Evolutionary conservation across 1,139 yeast genomes (phyloP).

Genomic region (Yarrowia galli): DNA sequence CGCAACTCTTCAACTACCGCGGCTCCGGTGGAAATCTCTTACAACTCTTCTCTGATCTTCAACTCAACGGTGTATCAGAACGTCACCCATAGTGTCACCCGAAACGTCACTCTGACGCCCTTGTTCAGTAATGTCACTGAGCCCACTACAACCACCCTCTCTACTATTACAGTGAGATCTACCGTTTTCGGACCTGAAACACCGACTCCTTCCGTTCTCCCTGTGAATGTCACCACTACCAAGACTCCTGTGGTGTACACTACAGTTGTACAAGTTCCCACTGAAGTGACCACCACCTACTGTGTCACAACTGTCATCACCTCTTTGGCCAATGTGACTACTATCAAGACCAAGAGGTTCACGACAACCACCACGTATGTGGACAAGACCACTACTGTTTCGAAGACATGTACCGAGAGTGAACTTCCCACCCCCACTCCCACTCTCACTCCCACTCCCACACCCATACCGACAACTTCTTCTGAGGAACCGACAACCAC

Average conservation of each 20-base stretch:
- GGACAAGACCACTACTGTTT: conserved; percentile 14
- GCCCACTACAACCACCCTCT: conserved; percentile 3
- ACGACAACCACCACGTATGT: conserved; percentile 3
- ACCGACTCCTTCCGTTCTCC: not conserved
- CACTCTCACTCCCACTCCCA: not conserved
- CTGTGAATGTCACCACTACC: not conserved
- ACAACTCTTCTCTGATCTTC: conserved; percentile 8
- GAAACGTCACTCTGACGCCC: not conserved
- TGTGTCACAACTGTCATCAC: conserved; percentile 10
- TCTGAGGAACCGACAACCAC: conserved; percentile 1
- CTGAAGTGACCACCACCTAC: conserved; percentile 8
- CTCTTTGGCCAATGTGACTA: not conserved
- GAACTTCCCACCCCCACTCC: conserved; percentile 1
- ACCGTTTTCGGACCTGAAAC: not conserved
- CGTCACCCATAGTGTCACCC: not conserved
- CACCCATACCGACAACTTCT: too few species aligned
- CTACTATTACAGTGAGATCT: not conserved
- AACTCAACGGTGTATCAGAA: not conserved
- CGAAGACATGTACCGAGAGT: conserved; percentile 13
- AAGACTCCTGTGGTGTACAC: not conserved
- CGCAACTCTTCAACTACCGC: not conserved
- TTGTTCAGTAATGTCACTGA: conserved; percentile 1
- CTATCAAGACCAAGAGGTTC: not conserved
- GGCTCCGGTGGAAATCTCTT: not conserved
- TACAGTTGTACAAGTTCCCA: conserved; percentile 7